Conservation (phyloP, 495 filamentous ascomycete species). For the Penicillium silybi region DNA sequence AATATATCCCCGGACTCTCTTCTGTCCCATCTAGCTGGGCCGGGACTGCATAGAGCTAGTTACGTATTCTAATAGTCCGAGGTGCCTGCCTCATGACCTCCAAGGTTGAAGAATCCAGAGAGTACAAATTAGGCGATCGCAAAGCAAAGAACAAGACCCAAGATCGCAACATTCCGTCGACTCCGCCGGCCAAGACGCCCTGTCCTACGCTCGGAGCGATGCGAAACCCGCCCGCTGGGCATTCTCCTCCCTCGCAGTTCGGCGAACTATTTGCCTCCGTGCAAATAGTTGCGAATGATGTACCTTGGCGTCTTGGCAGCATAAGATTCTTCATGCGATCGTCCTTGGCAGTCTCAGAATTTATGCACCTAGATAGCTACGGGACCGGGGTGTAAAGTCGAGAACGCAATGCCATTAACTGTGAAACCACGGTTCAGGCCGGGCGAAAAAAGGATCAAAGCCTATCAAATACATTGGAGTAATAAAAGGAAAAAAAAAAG, state of each 20-base stretch:
- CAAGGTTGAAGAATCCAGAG: too few species aligned
- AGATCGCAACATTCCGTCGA: background rate
- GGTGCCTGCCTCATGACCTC: too few species aligned
- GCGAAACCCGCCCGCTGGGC: background rate
- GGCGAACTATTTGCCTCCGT: slow-evolving; percentile 1
- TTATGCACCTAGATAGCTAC: background rate
- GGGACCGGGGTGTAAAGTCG: background rate
- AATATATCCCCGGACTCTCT: slow-evolving; percentile 6
- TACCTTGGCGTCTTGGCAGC: slow-evolving; percentile 22
- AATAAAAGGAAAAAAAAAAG: slow-evolving; percentile 15
- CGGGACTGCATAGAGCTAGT: background rate
- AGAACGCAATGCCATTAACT: slow-evolving; percentile 22
- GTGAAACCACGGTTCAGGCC: slow-evolving; percentile 8
- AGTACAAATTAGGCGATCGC: too few species aligned
- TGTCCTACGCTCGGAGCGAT: background rate
- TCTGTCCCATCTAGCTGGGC: background rate
- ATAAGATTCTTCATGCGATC: background rate
- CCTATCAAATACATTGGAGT: slow-evolving; percentile 28
- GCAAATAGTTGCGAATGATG: slow-evolving; percentile 10
- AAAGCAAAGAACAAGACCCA: background rate
- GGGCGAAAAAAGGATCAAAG: slow-evolving; percentile 3
- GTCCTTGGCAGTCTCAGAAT: slow-evolving; percentile 8
- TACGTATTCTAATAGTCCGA: too few species aligned
- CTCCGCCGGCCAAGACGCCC: background rate
- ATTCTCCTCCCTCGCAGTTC: background rate